phyloP scores from a whole-genome alignment of 2,329 filamentous ascomycete species.

The Xylogone sp. region DNA sequence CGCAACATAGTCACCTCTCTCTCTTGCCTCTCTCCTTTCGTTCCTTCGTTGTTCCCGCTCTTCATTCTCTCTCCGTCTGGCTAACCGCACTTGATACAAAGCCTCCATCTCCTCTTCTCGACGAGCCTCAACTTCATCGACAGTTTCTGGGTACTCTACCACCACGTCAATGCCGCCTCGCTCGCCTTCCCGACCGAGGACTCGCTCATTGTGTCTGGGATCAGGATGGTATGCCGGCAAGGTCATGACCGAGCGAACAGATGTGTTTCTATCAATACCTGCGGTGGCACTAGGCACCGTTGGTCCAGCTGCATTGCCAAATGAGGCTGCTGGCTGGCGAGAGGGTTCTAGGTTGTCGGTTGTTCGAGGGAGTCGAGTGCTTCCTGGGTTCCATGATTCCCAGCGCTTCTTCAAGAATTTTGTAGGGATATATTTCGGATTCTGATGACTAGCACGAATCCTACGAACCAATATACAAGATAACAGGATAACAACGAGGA shows the following conservation, averaged over 20 bases:
- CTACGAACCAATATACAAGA: constrained; percentile 27
- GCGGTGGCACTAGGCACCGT: constrained; percentile 10
- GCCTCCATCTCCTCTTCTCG: constrained; percentile 91
- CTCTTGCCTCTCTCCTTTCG: constrained; percentile 67
- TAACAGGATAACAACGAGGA: constrained; percentile 15
- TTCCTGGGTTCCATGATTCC: constrained; percentile 41
- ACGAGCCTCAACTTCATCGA: constrained; percentile 71
- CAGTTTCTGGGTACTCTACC: constrained; percentile 76
- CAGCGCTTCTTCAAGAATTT: constrained; percentile 46
- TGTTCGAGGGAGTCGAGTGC: constrained; percentile 20
- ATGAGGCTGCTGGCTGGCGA: constrained; percentile 1
- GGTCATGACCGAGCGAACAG: constrained; percentile 90
- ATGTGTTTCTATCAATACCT: constrained; percentile 75
- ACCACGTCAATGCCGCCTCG: constrained; percentile 88
- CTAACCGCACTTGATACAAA: constrained; percentile 81
- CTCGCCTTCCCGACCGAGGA: constrained; percentile 86
- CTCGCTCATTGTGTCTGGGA: constrained; percentile 71
- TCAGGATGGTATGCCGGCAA: constrained; percentile 78
- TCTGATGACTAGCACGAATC: constrained; percentile 37
- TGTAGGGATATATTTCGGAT: constrained; percentile 48
- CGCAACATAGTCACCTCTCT: constrained; percentile 63
- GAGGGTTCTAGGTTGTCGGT: constrained; percentile 30
- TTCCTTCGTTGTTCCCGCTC: constrained; percentile 75
- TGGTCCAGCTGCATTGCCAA: not conserved
- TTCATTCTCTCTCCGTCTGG: constrained; percentile 69